Evolutionary conservation across 2,329 filamentous ascomycete genomes (phyloP).

Genomic region (Botryotinia narcissicola): DNA sequence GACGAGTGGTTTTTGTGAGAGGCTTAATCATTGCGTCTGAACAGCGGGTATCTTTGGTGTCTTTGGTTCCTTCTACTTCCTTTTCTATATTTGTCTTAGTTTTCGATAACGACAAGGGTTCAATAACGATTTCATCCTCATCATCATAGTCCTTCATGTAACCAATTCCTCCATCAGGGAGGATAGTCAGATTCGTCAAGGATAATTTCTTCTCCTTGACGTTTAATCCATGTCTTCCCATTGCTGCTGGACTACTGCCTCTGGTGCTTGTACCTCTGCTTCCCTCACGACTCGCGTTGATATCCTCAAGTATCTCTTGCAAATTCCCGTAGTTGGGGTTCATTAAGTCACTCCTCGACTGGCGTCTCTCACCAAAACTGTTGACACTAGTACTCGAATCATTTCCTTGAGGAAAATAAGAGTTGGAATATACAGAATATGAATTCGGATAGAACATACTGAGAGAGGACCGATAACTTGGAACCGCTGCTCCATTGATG

Average conservation of each 20-base stretch:
- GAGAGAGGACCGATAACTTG: neutral
- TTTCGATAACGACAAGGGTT: neutral
- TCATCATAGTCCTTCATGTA: conserved; percentile 6
- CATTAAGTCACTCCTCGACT: conserved; percentile 8
- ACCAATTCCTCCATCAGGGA: conserved; percentile 8
- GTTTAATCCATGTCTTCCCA: conserved; percentile 11
- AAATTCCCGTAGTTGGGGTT: conserved; percentile 4
- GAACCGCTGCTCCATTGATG: neutral
- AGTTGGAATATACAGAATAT: neutral
- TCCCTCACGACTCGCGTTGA: neutral
- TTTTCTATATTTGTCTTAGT: neutral
- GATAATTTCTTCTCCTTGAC: conserved; percentile 17
- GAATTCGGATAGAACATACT: conserved; percentile 5
- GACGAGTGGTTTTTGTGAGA: conserved; percentile 12
- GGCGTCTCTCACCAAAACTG: conserved; percentile 4
- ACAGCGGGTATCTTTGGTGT: conserved; percentile 22
- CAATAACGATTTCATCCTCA: neutral
- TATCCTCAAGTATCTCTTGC: conserved; percentile 12
- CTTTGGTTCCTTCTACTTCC: neutral
- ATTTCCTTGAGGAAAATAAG: conserved; percentile 5
- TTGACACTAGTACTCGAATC: conserved; percentile 9
- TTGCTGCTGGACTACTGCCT: conserved; percentile 9
- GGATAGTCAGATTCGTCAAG: neutral
- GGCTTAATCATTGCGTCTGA: conserved; percentile 29
- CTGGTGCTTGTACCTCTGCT: neutral